Evolutionary conservation across 1,284 basidiomycete species (phyloP), one percentile per base, ranked within the genome.

Genomic region (Melampsora medusae): DNA sequence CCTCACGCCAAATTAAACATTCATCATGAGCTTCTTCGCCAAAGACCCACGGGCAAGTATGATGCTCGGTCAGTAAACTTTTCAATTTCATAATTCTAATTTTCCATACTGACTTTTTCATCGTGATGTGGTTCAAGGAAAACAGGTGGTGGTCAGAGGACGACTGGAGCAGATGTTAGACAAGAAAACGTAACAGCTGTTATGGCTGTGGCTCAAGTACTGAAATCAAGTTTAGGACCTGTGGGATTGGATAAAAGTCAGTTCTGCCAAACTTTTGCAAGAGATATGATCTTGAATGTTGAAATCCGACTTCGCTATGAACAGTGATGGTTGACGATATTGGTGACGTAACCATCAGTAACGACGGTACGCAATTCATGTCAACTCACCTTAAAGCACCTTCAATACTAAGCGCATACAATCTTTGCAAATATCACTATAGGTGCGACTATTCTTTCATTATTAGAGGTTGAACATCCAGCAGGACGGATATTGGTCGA

Each of bases 301-400:
- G 28, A 66, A 69, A 49, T 78, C 46, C 38, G 35, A 71, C 25
- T 25, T 48, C 33, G 33, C 9, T 7, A 31, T 28, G 28, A 28
- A 78, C 68, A 74, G 83, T 99, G 95, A 87, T 98, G 67, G 96
- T 99, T 35, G 96, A 99, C 84, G 97, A 98, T 85, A 96, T 99
- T 81, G 97, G 97, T 91, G 97, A 99, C 87, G 95, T 99, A 61
- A 99, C 96, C 53, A 99, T 99, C 84, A 97, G 96, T 76, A 99
- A 99, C 85, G 97, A 99, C 85, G 97, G 76, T 77, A 35, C 59
- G 68, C 14, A 7, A 22, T 25, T 60, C 42, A 33, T 59, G 31
- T 42, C 61, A 33, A 2, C 25, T 48, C 16, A 48, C 16, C 2
- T 6, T 50, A 3, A 9, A 62, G 25, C 1, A 19, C 19, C 38